phyloP scores from a whole-genome alignment of 441 rosid species.

The Theobroma grandiflorum region DNA sequence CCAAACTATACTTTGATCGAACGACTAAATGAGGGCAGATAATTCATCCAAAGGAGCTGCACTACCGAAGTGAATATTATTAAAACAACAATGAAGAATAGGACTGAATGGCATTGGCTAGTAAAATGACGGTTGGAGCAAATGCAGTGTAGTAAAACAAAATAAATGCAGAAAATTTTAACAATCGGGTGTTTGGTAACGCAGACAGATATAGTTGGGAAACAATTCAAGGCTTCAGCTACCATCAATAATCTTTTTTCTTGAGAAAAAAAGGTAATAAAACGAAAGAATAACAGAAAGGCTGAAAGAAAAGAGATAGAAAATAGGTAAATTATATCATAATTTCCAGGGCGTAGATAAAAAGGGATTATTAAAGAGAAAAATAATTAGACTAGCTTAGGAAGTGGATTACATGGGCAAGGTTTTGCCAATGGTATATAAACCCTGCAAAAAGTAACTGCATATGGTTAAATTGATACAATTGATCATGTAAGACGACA shows the following conservation, averaged over 20 bases:
- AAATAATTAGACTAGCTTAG: background rate
- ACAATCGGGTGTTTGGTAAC: background rate
- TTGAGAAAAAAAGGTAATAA: background rate
- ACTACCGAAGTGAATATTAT: background rate
- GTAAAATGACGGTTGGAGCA: background rate
- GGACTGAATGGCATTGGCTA: background rate
- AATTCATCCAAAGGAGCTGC: background rate
- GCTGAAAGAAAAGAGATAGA: background rate
- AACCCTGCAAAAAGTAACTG: background rate
- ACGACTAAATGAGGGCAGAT: background rate
- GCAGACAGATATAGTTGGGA: background rate
- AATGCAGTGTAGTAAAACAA: background rate
- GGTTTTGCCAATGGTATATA: background rate
- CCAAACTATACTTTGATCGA: background rate
- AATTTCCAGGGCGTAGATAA: background rate
- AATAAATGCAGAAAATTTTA: background rate
- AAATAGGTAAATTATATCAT: background rate
- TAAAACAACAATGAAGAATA: background rate
- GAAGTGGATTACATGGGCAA: background rate
- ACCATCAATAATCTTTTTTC: background rate
- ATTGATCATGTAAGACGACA: background rate
- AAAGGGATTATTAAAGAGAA: background rate
- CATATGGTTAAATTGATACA: background rate
- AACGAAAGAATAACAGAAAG: background rate
- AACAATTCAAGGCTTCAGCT: background rate